Base-by-base conservation (phyloP, 1,139 yeast species). In the Pichia sp. region DNA sequence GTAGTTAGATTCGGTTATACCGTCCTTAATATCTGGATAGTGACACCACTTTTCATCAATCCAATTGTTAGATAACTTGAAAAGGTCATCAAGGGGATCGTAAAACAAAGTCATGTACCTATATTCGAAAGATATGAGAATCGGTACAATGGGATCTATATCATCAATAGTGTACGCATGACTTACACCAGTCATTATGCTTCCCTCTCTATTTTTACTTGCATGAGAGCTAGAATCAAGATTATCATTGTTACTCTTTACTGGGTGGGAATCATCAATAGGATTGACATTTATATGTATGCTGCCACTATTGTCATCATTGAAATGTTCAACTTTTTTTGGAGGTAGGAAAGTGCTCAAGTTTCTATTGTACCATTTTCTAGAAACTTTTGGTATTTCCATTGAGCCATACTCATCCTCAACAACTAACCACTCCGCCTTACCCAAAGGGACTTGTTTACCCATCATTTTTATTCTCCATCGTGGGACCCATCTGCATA, bases 341-440 rank as follows among this genome's bases (percentile, higher is more conserved):
- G 60, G 61, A 5, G 66, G 63, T 29, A 93, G 78, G 48, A 87
- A 81, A 0, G 87, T 80, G 1, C 95, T 87, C 48, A 92, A 68
- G 17, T 89, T 77, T 62, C 88, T 82, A 62, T 87, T 83, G 65
- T 85, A 88, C 73, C 87, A 78, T 48, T 73, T 73, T 62, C 84
- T 79, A 2, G 72, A 65, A 17, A 93, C 81, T 6, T 74, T 70
- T 5, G 82, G 78, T 16, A 86, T 79, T 31, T 80, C 77, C 60
- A 93, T 76, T 63, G 90, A 96, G 34, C 97, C 98, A 77, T 83
- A 87, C 67, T 92, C 97, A 63, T 90, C 95, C 67, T 93, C 99
- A 46, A 95, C 78, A 17, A 91, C 96, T 42, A 93, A 87, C 96
- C 97, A 90, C 64, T 90, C 95, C 38, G 97, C 87, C 57, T 77